Evolutionary conservation across 2,329 filamentous ascomycete genomes (phyloP).

Genomic region (Ceratocystis papillata): DNA sequence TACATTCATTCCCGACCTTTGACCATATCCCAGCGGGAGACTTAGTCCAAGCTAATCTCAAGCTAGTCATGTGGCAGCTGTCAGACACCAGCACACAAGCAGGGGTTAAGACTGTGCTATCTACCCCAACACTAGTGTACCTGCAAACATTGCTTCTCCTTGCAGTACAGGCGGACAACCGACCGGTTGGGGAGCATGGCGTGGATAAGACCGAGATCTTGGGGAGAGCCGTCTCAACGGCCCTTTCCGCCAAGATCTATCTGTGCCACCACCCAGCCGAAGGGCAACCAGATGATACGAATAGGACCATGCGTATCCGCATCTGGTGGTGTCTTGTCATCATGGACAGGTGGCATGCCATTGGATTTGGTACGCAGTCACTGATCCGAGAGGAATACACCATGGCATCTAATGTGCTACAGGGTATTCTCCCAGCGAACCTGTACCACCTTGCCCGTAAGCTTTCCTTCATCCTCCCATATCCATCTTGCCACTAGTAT

Average conservation of each 20-base stretch:
- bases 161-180: conserved; percentile 53
- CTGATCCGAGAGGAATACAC: conserved; percentile 53
- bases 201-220: conserved; percentile 46
- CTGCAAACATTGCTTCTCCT: conserved; percentile 57
- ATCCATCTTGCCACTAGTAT: not conserved
- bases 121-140: conserved; percentile 36
- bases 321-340: conserved; percentile 64
- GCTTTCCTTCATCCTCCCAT: conserved; percentile 26
- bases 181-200: conserved; percentile 38
- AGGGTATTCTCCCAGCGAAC: conserved; percentile 49
- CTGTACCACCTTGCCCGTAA: conserved; percentile 56
- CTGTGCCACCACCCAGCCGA: conserved; percentile 38
- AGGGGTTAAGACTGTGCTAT: not conserved
- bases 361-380: conserved; percentile 52
- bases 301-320: conserved; percentile 33
- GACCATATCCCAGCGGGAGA: conserved; percentile 2
- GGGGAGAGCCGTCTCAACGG: conserved; percentile 54
- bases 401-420: conserved; percentile 49
- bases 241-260: conserved; percentile 55
- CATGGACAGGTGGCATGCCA: conserved; percentile 62
- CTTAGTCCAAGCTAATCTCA: conserved; percentile 22
- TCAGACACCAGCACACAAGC: conserved; percentile 23
- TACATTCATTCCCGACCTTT: conserved; percentile 29
- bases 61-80: conserved; percentile 45
- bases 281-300: conserved; percentile 52